Base-by-base conservation (phyloP, 2,329 filamentous ascomycete genomes). In the Pseudogymnoascus pannorum region DNA sequence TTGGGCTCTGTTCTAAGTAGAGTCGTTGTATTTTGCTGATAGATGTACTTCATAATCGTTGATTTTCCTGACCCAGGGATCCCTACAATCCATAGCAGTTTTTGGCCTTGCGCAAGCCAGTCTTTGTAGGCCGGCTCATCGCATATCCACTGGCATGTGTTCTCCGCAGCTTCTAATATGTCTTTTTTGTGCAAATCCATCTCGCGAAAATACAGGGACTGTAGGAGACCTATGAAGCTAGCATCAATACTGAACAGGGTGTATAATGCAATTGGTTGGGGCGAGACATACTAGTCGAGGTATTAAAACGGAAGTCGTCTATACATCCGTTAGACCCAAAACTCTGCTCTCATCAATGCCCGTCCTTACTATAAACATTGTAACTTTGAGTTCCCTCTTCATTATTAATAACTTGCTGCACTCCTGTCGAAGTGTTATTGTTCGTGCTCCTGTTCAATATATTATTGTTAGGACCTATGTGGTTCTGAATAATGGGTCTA, bases 31-130 rank as follows among this genome's bases (percentile, higher is more conserved):
- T 24, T 12, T 44, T 44, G 40, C 5, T n/a, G 11, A 14, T 7
- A 62, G 0, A 68, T 57, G 38, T 63, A 62, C 6, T 58, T 63
- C 66, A 68, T 67, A 3, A 68, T 8, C 6, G 66, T 67, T n/a
- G 61, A 62, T 51, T 62, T 62, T 20, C 61, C 61, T 12, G 61
- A 60, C 16, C 58, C 58, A n/a, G 66, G 63, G 31, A 66, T 67
- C 0, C 67, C 66, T 9, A 57, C 60, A 8, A 68, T 51, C 65
- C 65, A 68, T 14, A 66, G 67, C 1, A 66, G 16, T 2, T 58
- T 59, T 5, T 51, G n/a, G 6, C 9, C 40, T 38, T 7, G 31
- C 2, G 29, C 44, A 5, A 69, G 51, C 66, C 66, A 69, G 7
- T 60, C 3, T 1, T 35, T 3, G 33, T 68, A 64, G 31, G 44